These are phyloP conservation scores for Pythium scleroteichum DNA, from an alignment of 352 stramenopile species.

Conservation along the genomic window DNA sequence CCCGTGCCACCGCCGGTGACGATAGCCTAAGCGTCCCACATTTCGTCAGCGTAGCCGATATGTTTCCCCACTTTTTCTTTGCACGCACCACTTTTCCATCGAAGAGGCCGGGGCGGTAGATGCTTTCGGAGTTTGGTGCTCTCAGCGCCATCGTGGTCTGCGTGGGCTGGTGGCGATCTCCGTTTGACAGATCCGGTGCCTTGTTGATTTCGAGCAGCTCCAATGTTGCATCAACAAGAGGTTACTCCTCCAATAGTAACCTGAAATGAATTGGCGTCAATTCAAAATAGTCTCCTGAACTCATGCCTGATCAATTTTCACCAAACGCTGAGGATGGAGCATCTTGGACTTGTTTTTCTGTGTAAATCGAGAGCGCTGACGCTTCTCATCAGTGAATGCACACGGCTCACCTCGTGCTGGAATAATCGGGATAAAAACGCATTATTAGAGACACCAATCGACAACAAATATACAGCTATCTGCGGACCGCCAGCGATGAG, in stretches of 20 bases:
- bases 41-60: neutral
- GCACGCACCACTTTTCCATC: constrained; percentile 57
- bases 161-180: neutral
- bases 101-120: constrained; percentile 61
- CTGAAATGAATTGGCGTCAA: constrained; percentile 13
- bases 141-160: constrained; percentile 31
- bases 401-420: no score
- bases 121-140: constrained; percentile 34
- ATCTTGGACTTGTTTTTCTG: no score
- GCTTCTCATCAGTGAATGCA: neutral
- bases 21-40: constrained; percentile 34
- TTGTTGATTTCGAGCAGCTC: constrained; percentile 11
- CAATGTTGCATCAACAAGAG: constrained; percentile 19
- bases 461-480: no score
- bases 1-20: constrained; percentile 81
- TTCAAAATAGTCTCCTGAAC: neutral
- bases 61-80: neutral
- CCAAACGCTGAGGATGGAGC: neutral
- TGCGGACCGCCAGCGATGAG: no score
- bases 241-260: constrained; percentile 12
- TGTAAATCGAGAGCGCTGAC: no score
- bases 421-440: no score
- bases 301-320: neutral
- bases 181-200: constrained; percentile 4
- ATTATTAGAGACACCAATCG: no score